Base-by-base conservation (phyloP, 106 monocot species). In the Alisma plantagoaquatica region DNA sequence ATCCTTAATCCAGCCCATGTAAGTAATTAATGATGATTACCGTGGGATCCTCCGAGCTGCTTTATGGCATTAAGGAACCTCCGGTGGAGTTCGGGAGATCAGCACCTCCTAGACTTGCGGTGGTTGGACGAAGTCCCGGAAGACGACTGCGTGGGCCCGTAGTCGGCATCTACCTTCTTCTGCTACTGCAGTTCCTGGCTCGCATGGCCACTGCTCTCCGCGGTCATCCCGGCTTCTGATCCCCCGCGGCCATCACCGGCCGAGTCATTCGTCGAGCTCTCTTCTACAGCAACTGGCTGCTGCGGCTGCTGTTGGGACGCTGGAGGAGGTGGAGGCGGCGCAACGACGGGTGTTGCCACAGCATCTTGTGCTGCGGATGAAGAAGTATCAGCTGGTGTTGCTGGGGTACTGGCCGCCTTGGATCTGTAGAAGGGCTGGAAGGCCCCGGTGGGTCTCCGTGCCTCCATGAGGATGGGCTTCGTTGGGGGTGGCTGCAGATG, bases 11-110 rank as follows among this genome's bases (percentile, higher is more conserved):
- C n/a, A n/a, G n/a, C n/a, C n/a, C n/a, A n/a, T n/a, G n/a, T n/a
- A n/a, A n/a, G n/a, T n/a, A n/a, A n/a, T n/a, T n/a, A n/a, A n/a
- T n/a, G n/a, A n/a, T n/a, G 5, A 48, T 24, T 27, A 88, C 87
- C 70, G 33, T 88, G 82, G 10, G 83, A 80, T 1, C 90, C 90
- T 11, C 90, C 83, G 14, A 90, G 80, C 61, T 70, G 71, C 33
- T 80, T 73, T 21, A 90, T 74, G 5, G 83, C 90, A 28, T 84
- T 41, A 27, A 90, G 45, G 73, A 90, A 90, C 9, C 77, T 63
- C 21, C 80, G 74, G 44, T 90, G 90, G 24, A 90, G 79, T 50
- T 77, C 83, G 43, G 79, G 76, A 15, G 90, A 80, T 83, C 90
- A 90, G 53, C 80, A 80, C 57, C 90, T 67, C 50, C 90, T 65